phyloP scores from a whole-genome alignment of 31 red algal species.

The Porphyra umbilicalis region DNA sequence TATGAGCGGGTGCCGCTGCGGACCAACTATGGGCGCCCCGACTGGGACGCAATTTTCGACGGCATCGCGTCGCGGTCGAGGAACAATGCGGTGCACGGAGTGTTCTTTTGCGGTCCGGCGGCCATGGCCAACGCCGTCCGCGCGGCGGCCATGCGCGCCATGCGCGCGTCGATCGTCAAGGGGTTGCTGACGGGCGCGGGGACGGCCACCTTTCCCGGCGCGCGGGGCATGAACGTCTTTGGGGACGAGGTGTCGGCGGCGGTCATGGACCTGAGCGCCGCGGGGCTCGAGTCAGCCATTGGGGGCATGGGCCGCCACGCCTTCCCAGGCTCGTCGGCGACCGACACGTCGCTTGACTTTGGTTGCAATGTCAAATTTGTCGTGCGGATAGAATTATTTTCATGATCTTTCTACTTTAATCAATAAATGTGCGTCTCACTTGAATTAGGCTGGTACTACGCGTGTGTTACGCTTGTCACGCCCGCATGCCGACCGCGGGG shows the following conservation, averaged over 20 bases:
- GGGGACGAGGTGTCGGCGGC: not conserved
- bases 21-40: conserved; percentile 66
- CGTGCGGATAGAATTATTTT: conserved; percentile 55
- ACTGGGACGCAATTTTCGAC: conserved; percentile 69
- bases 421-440: no score
- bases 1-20: conserved; percentile 13
- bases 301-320: conserved; percentile 36
- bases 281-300: conserved; percentile 32
- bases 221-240: not conserved
- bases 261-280: not conserved
- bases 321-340: conserved; percentile 30
- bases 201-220: not conserved
- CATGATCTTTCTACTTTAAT: no score
- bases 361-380: conserved; percentile 76
- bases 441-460: no score
- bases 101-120: conserved; percentile 85
- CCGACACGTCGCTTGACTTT: conserved; percentile 1
- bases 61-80: conserved; percentile 29
- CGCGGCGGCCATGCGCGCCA: conserved; percentile 49
- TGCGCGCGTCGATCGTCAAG: conserved; percentile 68
- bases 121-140: conserved; percentile 63
- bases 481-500: no score
- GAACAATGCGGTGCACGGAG: conserved; percentile 53
- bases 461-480: no score
- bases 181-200: conserved; percentile 25